Percentiles rank a stretch among this genome's conserved stretches.
These are phyloP conservation scores for Zanthoxylum bungeanum DNA, from an alignment of 345 rosid species.

Conservation along the genomic window DNA sequence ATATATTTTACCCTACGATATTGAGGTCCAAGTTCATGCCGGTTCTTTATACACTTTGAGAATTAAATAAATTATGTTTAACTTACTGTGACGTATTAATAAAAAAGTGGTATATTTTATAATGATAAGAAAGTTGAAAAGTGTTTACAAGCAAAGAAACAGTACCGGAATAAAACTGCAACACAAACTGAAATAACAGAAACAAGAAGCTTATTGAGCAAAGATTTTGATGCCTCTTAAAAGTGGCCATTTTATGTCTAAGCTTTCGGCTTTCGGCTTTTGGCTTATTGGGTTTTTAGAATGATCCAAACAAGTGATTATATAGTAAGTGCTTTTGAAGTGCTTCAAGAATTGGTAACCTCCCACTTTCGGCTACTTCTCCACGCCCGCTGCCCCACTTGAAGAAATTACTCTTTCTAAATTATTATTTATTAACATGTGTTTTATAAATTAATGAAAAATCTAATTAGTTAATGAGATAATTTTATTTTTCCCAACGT, in stretches of 20 bases:
- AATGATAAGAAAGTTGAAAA: no score
- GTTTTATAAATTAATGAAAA: no score
- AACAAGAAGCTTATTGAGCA: conserved; percentile 30
- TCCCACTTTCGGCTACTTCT: neutral
- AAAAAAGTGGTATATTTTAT: no score
- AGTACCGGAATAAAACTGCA: conserved; percentile 48
- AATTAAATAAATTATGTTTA: no score
- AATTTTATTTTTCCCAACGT: no score
- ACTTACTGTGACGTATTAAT: no score
- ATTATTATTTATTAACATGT: no score
- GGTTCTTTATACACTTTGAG: no score
- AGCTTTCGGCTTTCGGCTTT: neutral
- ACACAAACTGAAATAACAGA: conserved; percentile 42
- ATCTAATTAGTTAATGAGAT: no score
- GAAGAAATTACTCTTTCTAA: neutral
- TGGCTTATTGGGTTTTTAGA: neutral
- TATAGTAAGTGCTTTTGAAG: conserved; percentile 6
- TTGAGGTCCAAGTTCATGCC: no score
- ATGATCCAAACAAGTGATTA: conserved; percentile 7
- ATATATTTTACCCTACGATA: no score
- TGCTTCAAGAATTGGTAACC: neutral
- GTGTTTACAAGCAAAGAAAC: neutral
- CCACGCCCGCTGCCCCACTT: neutral
- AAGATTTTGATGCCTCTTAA: conserved; percentile 10
- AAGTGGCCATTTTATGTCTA: conserved; percentile 30